Percentiles rank a stretch among this genome's conserved stretches.
Evolutionary conservation across 116 monocot genomes (phyloP).

Genomic region (Trichopus zeylanicus): DNA sequence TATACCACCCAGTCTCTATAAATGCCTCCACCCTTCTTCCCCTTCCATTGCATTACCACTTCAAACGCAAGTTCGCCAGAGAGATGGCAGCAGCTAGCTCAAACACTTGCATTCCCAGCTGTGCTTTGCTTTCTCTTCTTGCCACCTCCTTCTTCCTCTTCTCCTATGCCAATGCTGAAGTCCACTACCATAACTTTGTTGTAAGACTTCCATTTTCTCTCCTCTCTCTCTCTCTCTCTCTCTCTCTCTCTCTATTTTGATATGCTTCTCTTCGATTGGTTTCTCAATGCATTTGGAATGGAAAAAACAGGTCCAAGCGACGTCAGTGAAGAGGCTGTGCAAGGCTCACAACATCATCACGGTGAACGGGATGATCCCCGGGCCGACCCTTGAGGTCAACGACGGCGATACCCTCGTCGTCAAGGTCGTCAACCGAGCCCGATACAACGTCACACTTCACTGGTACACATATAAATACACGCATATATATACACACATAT

Average conservation of each 20-base stretch:
- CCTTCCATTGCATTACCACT: not conserved
- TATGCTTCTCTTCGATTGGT: not conserved
- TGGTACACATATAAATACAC: constrained; percentile 21
- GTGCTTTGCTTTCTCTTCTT: constrained; percentile 3
- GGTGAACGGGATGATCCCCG: constrained; percentile 67
- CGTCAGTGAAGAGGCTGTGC: constrained; percentile 92
- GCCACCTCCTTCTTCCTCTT: constrained; percentile 1
- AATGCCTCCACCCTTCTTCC: not conserved
- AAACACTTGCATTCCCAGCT: not conserved
- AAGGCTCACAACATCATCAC: constrained; percentile 46
- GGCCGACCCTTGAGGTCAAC: constrained; percentile 55
- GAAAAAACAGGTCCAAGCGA: constrained; percentile 37
- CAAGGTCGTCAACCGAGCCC: constrained; percentile 44
- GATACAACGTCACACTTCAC: constrained; percentile 44
- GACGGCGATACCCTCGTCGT: constrained; percentile 63
- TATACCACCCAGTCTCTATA: constrained; percentile 4
- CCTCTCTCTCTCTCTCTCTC: not conserved
- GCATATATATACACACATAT: not conserved
- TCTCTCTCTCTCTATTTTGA: not conserved
- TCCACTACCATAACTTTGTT: constrained; percentile 47
- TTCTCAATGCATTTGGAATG: not conserved
- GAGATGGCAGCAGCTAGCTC: not conserved
- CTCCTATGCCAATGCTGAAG: constrained; percentile 15
- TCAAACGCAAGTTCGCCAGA: not conserved
- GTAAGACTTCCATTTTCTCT: constrained; percentile 16